Percentiles rank a stretch among this genome's conserved stretches.
Conservation (phyloP, 805 yeast genomes). For the Kluyveromyces dobzhanskii region DNA sequence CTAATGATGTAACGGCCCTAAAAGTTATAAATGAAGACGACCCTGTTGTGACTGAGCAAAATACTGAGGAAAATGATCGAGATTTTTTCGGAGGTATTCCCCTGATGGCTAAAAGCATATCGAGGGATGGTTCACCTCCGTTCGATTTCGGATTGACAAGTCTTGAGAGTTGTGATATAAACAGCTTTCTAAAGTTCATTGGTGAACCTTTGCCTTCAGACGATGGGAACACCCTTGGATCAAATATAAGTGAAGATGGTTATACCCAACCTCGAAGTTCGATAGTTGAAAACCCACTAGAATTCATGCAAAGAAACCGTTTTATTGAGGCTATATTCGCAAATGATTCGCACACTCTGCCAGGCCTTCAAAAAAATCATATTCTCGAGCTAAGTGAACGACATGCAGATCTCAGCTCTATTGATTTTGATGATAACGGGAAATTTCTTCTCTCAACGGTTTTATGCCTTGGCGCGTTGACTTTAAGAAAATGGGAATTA, state of each 20-base stretch:
- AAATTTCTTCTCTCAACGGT: conserved; percentile 5
- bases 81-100: too few relatives aligned
- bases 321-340: conserved; percentile 1
- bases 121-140: not conserved
- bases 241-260: not conserved
- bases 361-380: not conserved
- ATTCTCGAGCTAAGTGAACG: conserved; percentile 1
- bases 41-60: too few relatives aligned
- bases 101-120: too few relatives aligned
- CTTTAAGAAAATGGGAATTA: conserved; percentile 5
- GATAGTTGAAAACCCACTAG: not conserved
- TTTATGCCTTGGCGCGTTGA: conserved; percentile 6
- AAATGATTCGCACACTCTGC: not conserved
- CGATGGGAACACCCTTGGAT: not conserved
- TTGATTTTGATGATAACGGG: conserved; percentile 1
- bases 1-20: too few relatives aligned
- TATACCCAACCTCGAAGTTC: not conserved
- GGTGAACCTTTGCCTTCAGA: not conserved
- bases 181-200: conserved; percentile 1
- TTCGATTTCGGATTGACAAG: not conserved
- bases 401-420: not conserved
- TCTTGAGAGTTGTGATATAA: not conserved
- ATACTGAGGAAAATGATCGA: too few relatives aligned
- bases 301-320: not conserved
- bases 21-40: too few relatives aligned